Evolutionary conservation across 2,329 filamentous ascomycete genomes (phyloP).

Genomic region (Pseudogymnoascus sp.): DNA sequence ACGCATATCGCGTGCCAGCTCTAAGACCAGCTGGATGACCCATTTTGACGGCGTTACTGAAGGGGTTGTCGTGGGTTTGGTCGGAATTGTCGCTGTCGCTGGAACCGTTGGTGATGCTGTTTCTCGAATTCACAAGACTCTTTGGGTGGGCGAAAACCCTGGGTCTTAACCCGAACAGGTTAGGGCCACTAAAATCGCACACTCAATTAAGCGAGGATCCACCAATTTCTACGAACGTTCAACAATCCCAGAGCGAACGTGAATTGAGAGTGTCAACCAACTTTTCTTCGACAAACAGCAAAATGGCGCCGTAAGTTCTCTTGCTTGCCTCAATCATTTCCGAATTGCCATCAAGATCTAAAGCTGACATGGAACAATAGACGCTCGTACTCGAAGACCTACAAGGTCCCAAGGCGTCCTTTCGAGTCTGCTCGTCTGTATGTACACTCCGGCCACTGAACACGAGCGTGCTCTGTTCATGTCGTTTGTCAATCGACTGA

Average conservation of each 20-base stretch:
- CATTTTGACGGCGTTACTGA: slow-evolving; percentile 58
- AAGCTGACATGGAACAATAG: background rate
- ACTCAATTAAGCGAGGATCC: slow-evolving; percentile 10
- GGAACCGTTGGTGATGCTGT: slow-evolving; percentile 10
- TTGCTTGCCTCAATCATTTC: background rate
- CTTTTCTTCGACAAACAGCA: slow-evolving; percentile 10
- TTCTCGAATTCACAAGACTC: slow-evolving; percentile 5
- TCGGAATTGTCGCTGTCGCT: slow-evolving; percentile 16
- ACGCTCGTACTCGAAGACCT: slow-evolving; percentile 95
- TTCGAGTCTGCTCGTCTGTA: slow-evolving; percentile 99
- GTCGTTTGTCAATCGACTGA: slow-evolving; percentile 75
- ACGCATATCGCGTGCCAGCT: slow-evolving; percentile 86
- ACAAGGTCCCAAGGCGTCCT: slow-evolving; percentile 90
- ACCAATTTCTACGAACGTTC: slow-evolving; percentile 10
- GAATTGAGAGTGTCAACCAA: slow-evolving; percentile 14
- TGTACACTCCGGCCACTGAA: slow-evolving; percentile 90
- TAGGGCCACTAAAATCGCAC: slow-evolving; percentile 10
- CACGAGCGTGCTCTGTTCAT: slow-evolving; percentile 95
- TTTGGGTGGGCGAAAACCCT: slow-evolving; percentile 8
- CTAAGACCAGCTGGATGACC: slow-evolving; percentile 83
- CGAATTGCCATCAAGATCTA: background rate
- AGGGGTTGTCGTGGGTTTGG: slow-evolving; percentile 12
- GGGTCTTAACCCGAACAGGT: slow-evolving; percentile 4
- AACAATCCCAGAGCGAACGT: slow-evolving; percentile 2
- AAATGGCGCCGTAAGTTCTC: slow-evolving; percentile 38